Evolutionary conservation across 75 land plant genomes (phyloP).

Genomic region (Sequoiadendron giganteum): DNA sequence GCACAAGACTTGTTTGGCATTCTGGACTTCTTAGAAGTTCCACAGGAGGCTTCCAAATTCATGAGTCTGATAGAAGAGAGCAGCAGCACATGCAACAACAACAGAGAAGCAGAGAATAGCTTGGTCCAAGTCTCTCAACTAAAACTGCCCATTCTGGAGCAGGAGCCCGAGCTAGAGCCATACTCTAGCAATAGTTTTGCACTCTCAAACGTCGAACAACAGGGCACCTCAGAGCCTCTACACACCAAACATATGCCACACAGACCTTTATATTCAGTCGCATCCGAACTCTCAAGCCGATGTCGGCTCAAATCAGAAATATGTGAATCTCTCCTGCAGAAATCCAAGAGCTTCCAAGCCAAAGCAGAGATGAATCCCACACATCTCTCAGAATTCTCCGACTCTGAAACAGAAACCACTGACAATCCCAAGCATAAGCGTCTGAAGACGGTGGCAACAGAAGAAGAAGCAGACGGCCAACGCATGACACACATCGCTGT

Average conservation of each 20-base stretch:
- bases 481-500: constrained; percentile 80
- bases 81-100: constrained; percentile 6
- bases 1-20: constrained; percentile 12
- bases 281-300: neutral
- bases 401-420: constrained; percentile 7
- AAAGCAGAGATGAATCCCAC: neutral
- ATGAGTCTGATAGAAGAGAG: neutral
- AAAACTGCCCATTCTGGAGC: constrained; percentile 2
- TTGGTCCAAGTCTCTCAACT: neutral
- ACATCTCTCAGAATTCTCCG: constrained; percentile 5
- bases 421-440: constrained; percentile 7
- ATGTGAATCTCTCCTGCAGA: constrained; percentile 1
- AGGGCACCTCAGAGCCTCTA: neutral
- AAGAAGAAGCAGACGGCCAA: constrained; percentile 38
- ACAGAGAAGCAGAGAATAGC: neutral
- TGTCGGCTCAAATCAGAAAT: neutral
- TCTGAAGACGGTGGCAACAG: neutral
- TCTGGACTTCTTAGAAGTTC: constrained; percentile 5
- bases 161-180: neutral
- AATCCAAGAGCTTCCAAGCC: neutral
- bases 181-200: neutral
- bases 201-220: neutral
- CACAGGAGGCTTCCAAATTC: neutral
- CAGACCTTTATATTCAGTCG: neutral
- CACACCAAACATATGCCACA: neutral